Evolutionary conservation across 78 protist species (phyloP).

Genomic region (Dictyostelium firmibasis): DNA sequence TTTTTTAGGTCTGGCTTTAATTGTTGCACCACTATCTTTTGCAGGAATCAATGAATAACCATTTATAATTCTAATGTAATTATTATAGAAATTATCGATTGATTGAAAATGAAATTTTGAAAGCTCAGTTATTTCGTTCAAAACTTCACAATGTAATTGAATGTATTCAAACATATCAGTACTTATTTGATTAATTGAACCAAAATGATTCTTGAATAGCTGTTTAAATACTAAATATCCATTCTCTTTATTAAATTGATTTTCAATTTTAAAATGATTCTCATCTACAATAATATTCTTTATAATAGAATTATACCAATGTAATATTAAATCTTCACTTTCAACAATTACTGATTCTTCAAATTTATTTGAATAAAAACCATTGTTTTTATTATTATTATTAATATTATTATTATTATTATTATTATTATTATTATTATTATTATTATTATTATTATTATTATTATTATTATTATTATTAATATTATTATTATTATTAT

Average conservation of each 20-base stretch:
- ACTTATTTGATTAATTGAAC: not conserved
- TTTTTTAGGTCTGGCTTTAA: constrained; percentile 25
- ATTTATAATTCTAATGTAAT: constrained; percentile 23
- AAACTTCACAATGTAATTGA: constrained; percentile 1
- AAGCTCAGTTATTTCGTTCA: not conserved
- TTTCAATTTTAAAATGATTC: not conserved
- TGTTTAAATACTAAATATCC: not conserved
- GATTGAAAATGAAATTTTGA: constrained; percentile 13
- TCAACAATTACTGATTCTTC: too few species aligned
- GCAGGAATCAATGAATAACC: constrained; percentile 3
- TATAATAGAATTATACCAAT: not conserved
- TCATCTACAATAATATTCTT: constrained; percentile 8
- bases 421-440: not conserved
- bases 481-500: not conserved
- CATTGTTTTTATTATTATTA: not conserved
- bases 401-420: not conserved
- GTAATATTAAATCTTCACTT: not conserved
- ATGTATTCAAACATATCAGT: not conserved
- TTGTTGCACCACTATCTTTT: not conserved
- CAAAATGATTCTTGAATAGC: not conserved
- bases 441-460: not conserved
- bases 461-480: not conserved
- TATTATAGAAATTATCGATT: not conserved
- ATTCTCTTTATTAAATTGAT: not conserved
- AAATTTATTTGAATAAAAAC: too few species aligned